phyloP scores from a whole-genome alignment of 768 basidiomycete genomes.

The Hygrophorus pudorinus region DNA sequence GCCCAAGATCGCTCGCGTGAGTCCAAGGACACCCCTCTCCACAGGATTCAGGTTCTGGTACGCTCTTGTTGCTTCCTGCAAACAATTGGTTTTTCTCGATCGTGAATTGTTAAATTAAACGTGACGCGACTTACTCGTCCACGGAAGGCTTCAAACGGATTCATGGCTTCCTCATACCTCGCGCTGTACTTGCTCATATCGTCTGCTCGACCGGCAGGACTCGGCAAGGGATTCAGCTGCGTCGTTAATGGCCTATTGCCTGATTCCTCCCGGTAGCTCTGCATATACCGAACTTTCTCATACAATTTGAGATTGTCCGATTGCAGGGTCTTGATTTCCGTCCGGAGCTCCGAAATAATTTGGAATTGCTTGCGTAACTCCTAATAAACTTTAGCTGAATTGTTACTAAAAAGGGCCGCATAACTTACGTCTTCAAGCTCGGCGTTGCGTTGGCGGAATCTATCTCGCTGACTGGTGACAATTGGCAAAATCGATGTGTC shows the following conservation, averaged over 20 bases:
- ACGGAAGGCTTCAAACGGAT: conserved; percentile 96
- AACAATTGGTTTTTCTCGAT: conserved; percentile 1
- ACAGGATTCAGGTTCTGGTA: conserved; percentile 87
- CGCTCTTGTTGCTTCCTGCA: conserved; percentile 88
- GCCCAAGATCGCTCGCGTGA: conserved; percentile 81
- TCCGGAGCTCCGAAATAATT: conserved; percentile 84
- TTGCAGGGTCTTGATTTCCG: conserved; percentile 87
- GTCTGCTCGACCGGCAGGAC: conserved; percentile 32
- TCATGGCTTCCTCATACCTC: conserved; percentile 94
- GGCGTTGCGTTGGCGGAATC: conserved; percentile 95
- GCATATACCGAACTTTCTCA: conserved; percentile 98
- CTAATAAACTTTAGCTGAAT: conserved; percentile 25
- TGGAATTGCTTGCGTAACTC: conserved; percentile 95
- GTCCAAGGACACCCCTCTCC: conserved; percentile 75
- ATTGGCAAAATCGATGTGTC: conserved; percentile 97
- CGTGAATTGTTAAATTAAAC: conserved; percentile 2
- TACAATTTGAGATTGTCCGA: conserved; percentile 95
- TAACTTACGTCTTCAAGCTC: conserved; percentile 83
- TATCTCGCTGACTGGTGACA: conserved; percentile 92
- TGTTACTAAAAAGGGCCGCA: conserved; percentile 1
- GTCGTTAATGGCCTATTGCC: conserved; percentile 43
- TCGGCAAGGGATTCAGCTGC: conserved; percentile 61
- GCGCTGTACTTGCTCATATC: conserved; percentile 85
- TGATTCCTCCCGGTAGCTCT: conserved; percentile 78
- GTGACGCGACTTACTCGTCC: conserved; percentile 59